Conservation (phyloP, 2,329 filamentous ascomycete species). For the Endoconidiophora polonica region DNA sequence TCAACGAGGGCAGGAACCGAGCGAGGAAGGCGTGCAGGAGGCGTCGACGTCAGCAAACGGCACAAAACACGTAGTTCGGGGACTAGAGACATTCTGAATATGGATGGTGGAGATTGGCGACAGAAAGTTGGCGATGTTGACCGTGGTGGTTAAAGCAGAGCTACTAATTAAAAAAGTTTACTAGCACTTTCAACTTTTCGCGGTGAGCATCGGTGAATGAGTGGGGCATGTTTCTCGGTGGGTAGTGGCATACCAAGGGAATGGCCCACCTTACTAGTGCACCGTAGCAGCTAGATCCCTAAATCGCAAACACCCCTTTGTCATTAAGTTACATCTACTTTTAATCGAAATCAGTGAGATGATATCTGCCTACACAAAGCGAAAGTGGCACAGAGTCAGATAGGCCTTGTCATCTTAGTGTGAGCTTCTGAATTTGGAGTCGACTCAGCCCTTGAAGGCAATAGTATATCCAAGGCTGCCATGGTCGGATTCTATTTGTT, state of each 20-base stretch:
- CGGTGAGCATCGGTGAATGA: conserved; percentile 1
- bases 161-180: background rate
- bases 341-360: no score
- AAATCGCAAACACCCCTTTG: no score
- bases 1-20: conserved; percentile 52
- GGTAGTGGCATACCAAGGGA: background rate
- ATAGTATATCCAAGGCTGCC: no score
- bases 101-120: background rate
- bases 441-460: no score
- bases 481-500: no score
- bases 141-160: background rate
- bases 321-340: no score
- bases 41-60: conserved; percentile 53
- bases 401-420: no score
- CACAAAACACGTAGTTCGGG: conserved; percentile 49
- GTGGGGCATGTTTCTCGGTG: conserved; percentile 1
- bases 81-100: conserved; percentile 24
- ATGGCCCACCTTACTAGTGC: no score
- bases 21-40: conserved; percentile 55
- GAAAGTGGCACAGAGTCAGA: no score
- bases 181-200: background rate
- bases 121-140: background rate
- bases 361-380: no score
- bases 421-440: no score
- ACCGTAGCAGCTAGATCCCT: no score